Percentiles rank a stretch among this genome's conserved stretches.
Conservation (phyloP, 495 filamentous ascomycete species). For the Penicillium pulvis region DNA sequence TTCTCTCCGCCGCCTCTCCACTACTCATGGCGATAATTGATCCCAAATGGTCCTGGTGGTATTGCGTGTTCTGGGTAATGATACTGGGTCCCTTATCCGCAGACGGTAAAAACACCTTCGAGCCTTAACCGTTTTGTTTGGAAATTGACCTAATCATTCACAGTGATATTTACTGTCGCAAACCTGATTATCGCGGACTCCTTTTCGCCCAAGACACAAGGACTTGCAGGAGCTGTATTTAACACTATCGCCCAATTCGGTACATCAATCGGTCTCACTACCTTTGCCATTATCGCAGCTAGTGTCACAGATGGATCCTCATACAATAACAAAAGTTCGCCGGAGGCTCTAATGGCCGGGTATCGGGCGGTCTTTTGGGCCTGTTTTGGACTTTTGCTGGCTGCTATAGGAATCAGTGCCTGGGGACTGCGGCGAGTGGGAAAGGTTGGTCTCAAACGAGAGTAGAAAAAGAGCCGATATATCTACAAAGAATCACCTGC, state of each 20-base stretch:
- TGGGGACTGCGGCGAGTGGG: conserved; percentile 55
- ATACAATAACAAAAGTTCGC: conserved; percentile 28
- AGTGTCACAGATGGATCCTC: conserved; percentile 45
- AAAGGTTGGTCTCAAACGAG: conserved; percentile 56
- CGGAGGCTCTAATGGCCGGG: conserved; percentile 52
- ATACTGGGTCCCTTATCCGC: conserved; percentile 48
- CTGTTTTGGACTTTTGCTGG: conserved; percentile 51
- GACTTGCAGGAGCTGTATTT: conserved; percentile 65
- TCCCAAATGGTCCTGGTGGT: conserved; percentile 59
- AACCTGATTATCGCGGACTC: conserved; percentile 60
- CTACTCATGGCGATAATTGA: conserved; percentile 53
- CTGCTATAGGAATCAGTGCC: conserved; percentile 41
- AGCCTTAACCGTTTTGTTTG: neutral
- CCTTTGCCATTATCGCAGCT: conserved; percentile 57
- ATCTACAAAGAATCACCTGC: too few relatives aligned
- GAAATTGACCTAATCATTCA: conserved; percentile 38
- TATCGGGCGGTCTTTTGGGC: conserved; percentile 65
- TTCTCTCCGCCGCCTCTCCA: conserved; percentile 48
- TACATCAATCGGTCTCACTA: conserved; percentile 56
- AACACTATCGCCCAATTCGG: conserved; percentile 65
- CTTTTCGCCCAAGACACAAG: conserved; percentile 59
- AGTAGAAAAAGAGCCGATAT: conserved; percentile 18
- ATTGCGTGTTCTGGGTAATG: conserved; percentile 51
- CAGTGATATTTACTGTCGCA: conserved; percentile 54
- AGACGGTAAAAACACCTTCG: conserved; percentile 46